Base-by-base conservation (phyloP, 192 early-diverging fungal genomes). In the Coemansia sp. region DNA sequence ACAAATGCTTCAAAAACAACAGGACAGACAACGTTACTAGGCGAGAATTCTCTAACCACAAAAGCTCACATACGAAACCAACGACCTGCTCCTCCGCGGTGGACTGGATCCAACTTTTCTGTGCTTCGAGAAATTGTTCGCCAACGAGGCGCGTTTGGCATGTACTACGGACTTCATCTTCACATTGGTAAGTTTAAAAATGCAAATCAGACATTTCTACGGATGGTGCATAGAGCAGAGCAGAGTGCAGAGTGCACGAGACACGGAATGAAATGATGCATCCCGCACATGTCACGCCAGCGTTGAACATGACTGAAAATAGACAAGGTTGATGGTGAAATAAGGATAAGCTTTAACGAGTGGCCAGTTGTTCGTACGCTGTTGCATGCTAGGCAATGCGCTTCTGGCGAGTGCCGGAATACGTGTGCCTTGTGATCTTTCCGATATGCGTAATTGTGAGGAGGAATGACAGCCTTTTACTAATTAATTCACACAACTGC, bases 151-250 rank as follows among this genome's bases (percentile, higher is more conserved):
- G 23, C 64, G 13, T 3, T 38, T 10, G 79, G 79, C 19, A 39
- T 73, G 55, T 82, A 77, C 64, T 82, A 73, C 37, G 79, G 79
- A 12, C 67, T 82, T 12, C 35, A 61, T 37, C 61, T 75, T 7
- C 79, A 82, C 57, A 58, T 82, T 13, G n/a, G 78, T 81, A 81
- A 71, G 77, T 63, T 57, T 14, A 7, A 8, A 35, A 35, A 35
- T 35, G 32, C 32, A 35, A 35, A 35, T 35, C 18, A 49, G 16
- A 19, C 48, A 20, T 49, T 49, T 49, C 48, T 49, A 18, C 16
- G 41, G 41, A 5, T 45, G 16, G 14, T 1, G 41, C 41, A 45
- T 13, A 45, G 16, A 45, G 32, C 32, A 35, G 32, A 45, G 41
- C 13, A 57, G 32, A 10, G 55, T 20, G 55, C 20, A 38, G 10